phyloP scores from a whole-genome alignment of 768 basidiomycete genomes.

The Exidia glandulosa region DNA sequence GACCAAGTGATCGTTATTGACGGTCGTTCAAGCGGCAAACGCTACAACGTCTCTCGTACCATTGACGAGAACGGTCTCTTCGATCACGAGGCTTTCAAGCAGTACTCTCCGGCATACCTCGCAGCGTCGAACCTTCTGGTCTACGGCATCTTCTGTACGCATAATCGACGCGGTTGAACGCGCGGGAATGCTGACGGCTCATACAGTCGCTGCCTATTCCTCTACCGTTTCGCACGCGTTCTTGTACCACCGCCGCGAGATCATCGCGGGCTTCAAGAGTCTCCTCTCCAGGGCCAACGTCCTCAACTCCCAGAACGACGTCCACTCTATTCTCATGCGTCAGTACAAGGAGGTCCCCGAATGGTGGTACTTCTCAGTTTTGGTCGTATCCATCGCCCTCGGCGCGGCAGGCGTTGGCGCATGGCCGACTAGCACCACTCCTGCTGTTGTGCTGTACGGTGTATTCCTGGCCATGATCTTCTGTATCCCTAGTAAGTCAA shows the following conservation, averaged over 20 bases:
- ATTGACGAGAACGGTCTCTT: constrained; percentile 17
- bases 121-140: constrained; percentile 11
- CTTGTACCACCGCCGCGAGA: constrained; percentile 48
- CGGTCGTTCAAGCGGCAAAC: no score
- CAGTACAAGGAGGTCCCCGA: constrained; percentile 48
- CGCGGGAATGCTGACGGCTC: no score
- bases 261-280: constrained; percentile 40
- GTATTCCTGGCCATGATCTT: constrained; percentile 13
- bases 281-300: constrained; percentile 18
- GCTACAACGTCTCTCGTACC: constrained; percentile 30
- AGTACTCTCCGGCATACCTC: constrained; percentile 16
- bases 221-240: constrained; percentile 30
- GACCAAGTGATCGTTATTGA: no score
- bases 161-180: no score
- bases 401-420: constrained; percentile 20
- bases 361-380: constrained; percentile 41
- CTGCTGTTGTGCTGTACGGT: not conserved
- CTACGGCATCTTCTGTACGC: not conserved
- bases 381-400: constrained; percentile 18
- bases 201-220: constrained; percentile 34
- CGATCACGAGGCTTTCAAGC: constrained; percentile 6
- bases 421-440: constrained; percentile 15
- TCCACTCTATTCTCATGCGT: constrained; percentile 51
- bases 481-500: constrained; percentile 8
- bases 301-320: constrained; percentile 23